Conservation (phyloP, 345 rosid species). For the Iberis pinnata region DNA sequence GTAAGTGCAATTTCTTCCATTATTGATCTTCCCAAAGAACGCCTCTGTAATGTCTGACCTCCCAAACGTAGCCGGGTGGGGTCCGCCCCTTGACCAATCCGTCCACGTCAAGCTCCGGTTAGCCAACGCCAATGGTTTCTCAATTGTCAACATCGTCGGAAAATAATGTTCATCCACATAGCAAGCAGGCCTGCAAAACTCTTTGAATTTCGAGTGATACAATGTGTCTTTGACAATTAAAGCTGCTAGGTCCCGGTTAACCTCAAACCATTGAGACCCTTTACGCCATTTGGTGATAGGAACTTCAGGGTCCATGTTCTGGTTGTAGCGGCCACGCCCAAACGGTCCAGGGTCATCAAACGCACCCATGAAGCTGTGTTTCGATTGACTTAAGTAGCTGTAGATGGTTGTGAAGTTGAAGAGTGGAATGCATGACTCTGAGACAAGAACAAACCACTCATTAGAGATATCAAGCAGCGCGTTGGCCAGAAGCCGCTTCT, state of each 20-base stretch:
- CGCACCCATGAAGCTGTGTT: conserved; percentile 71
- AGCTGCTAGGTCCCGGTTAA: conserved; percentile 63
- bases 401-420: conserved; percentile 64
- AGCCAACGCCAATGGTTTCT: conserved; percentile 51
- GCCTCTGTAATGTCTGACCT: conserved; percentile 53
- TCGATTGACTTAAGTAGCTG: conserved; percentile 53
- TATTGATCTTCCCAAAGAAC: conserved; percentile 44
- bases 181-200: conserved; percentile 78
- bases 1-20: conserved; percentile 47
- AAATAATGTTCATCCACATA: conserved; percentile 94
- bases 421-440: conserved; percentile 94
- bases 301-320: conserved; percentile 75
- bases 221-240: conserved; percentile 56
- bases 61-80: conserved; percentile 94
- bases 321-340: conserved; percentile 80
- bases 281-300: conserved; percentile 71
- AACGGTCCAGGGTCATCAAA: conserved; percentile 83
- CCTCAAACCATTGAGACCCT: conserved; percentile 97
- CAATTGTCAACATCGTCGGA: conserved; percentile 88
- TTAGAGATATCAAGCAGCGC: conserved; percentile 86
- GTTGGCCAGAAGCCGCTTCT: conserved; percentile 81
- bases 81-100: conserved; percentile 95
- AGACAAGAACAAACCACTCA: conserved; percentile 80
- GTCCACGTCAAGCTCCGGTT: conserved; percentile 89
- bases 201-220: conserved; percentile 58